Percentiles rank a stretch among this genome's conserved stretches.
phyloP scores from a whole-genome alignment of 306 rosid genomes.

The Castanea sativa region DNA sequence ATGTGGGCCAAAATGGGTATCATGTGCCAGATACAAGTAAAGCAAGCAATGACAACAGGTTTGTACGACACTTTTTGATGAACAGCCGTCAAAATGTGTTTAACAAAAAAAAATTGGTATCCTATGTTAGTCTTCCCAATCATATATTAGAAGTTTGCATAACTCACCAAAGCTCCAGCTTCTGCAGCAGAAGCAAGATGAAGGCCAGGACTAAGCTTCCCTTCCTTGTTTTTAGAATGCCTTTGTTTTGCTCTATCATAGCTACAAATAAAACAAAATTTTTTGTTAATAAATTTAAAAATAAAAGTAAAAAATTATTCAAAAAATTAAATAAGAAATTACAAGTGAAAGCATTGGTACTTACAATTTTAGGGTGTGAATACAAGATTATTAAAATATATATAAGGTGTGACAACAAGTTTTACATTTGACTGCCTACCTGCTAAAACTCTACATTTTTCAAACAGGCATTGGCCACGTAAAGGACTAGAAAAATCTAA shows the following conservation, averaged over 20 bases:
- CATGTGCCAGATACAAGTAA: neutral
- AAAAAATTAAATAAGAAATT: neutral
- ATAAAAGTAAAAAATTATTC: conserved; percentile 5
- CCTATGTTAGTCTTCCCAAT: neutral
- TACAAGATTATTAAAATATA: neutral
- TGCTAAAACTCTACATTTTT: neutral
- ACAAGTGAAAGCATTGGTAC: neutral
- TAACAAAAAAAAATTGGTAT: neutral
- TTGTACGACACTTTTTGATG: neutral
- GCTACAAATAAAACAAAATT: conserved; percentile 36
- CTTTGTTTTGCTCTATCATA: conserved; percentile 85
- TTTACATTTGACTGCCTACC: neutral
- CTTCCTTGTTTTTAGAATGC: conserved; percentile 64
- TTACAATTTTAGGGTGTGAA: too few relatives aligned
- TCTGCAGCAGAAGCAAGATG: conserved; percentile 98
- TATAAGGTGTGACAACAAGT: too few relatives aligned
- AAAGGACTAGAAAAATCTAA: conserved; percentile 10
- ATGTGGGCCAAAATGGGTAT: neutral
- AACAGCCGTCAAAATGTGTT: neutral
- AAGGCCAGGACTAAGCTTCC: conserved; percentile 62
- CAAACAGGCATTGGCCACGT: neutral
- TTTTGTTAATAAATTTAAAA: conserved; percentile 2
- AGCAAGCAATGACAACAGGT: neutral
- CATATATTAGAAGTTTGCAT: conserved; percentile 15
- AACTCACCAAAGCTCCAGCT: conserved; percentile 94